A percentile compares a stretch with the other conserved stretches of the same genome.
Evolutionary conservation across 257 asterid genomes (phyloP).

Genomic region (Ilex aquifolium): DNA sequence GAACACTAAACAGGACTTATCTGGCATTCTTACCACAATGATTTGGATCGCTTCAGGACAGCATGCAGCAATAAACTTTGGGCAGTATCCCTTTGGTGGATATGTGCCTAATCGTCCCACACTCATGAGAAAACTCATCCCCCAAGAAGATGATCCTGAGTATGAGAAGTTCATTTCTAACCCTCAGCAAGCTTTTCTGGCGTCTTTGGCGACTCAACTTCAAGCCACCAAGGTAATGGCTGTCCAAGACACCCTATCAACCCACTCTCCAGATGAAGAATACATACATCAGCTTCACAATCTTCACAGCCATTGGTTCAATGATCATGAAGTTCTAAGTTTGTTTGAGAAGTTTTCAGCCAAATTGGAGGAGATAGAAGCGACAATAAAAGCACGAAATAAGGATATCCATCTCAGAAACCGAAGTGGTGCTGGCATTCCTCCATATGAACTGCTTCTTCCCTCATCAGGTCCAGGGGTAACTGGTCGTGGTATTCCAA

Average conservation of each 20-base stretch:
- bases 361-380: slow-evolving; percentile 58
- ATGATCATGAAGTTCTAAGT: slow-evolving; percentile 58
- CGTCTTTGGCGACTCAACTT: slow-evolving; percentile 83
- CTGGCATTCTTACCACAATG: slow-evolving; percentile 57
- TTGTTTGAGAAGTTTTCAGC: slow-evolving; percentile 48
- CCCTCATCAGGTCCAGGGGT: slow-evolving; percentile 79
- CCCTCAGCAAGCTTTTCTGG: slow-evolving; percentile 69
- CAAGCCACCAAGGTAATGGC: slow-evolving; percentile 97
- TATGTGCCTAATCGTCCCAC: slow-evolving; percentile 89
- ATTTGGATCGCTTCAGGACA: slow-evolving; percentile 93
- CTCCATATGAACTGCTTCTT: slow-evolving; percentile 75
- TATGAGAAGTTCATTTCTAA: slow-evolving; percentile 55
- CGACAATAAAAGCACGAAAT: slow-evolving; percentile 55
- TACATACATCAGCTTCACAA: slow-evolving; percentile 61
- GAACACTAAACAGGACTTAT: slow-evolving; percentile 56
- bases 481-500: slow-evolving; percentile 84
- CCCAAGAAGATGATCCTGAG: slow-evolving; percentile 39
- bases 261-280: slow-evolving; percentile 87
- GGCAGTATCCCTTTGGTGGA: slow-evolving; percentile 91
- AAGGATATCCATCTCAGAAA: slow-evolving; percentile 44
- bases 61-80: slow-evolving; percentile 94
- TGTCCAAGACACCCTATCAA: slow-evolving; percentile 80
- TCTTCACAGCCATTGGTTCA: slow-evolving; percentile 46
- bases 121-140: slow-evolving; percentile 68
- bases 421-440: slow-evolving; percentile 86